Conservation (phyloP, 1,284 basidiomycete species). For the Neotropicomus parvogracilis region DNA sequence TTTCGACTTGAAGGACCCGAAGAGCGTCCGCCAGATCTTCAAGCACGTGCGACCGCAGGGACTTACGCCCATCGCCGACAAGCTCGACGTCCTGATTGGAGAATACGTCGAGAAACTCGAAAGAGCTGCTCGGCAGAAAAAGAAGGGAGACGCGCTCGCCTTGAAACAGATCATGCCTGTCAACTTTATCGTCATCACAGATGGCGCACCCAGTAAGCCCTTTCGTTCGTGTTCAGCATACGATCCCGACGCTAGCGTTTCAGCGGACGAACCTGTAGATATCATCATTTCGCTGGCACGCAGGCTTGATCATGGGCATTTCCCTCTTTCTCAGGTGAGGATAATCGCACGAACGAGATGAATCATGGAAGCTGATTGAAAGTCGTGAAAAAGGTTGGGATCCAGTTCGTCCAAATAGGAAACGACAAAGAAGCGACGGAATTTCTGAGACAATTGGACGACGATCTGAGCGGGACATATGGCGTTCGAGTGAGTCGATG, state of each 20-base stretch:
- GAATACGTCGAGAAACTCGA: slow-evolving; percentile 46
- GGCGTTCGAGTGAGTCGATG: slow-evolving; percentile 35
- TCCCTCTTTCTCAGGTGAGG: slow-evolving; percentile 51
- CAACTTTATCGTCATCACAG: slow-evolving; percentile 61
- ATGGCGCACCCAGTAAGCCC: slow-evolving; percentile 53
- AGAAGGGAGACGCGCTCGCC: slow-evolving; percentile 30
- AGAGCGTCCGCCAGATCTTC: slow-evolving; percentile 41
- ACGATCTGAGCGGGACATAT: slow-evolving; percentile 38
- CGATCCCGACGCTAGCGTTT: background rate
- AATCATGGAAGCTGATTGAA: slow-evolving; percentile 2
- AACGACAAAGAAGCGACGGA: slow-evolving; percentile 40
- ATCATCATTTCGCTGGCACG: slow-evolving; percentile 50
- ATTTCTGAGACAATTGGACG: slow-evolving; percentile 48
- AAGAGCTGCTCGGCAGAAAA: no score
- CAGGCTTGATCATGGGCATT: slow-evolving; percentile 45
- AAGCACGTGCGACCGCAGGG: slow-evolving; percentile 41
- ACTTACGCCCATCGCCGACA: slow-evolving; percentile 47
- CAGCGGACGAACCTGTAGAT: slow-evolving; percentile 49
- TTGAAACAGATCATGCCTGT: slow-evolving; percentile 47
- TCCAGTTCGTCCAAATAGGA: slow-evolving; percentile 65
- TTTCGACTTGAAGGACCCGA: slow-evolving; percentile 26
- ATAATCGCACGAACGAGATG: background rate
- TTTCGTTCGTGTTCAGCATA: background rate
- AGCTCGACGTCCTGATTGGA: slow-evolving; percentile 44
- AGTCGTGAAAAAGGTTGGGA: slow-evolving; percentile 38